These are phyloP conservation scores for Vitellaria paradoxa DNA, from an alignment of 179 eudicot genomes.

Conservation along the genomic window DNA sequence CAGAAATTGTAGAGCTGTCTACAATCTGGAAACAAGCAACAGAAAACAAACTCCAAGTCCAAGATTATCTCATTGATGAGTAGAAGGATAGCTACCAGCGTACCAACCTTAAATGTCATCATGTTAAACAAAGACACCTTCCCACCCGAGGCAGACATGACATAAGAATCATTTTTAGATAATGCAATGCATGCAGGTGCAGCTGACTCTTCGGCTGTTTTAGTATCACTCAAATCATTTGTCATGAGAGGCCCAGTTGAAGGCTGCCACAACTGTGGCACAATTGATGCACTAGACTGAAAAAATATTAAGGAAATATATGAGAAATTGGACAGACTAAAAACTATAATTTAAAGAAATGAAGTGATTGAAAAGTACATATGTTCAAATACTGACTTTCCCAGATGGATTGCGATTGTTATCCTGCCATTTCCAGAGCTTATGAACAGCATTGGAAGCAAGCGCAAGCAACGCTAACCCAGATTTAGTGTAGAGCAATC, in stretches of 20 bases:
- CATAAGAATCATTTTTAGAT: slow-evolving; percentile 61
- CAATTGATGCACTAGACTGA: slow-evolving; percentile 46
- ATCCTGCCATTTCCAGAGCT: slow-evolving; percentile 70
- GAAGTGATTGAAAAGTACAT: too few relatives aligned
- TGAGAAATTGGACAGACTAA: too few relatives aligned
- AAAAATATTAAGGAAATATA: background rate
- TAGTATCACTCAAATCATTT: slow-evolving; percentile 40
- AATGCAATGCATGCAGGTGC: slow-evolving; percentile 53
- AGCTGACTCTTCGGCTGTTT: slow-evolving; percentile 43
- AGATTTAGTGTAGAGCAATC: slow-evolving; percentile 56
- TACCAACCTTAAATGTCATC: slow-evolving; percentile 58
- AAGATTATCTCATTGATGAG: background rate
- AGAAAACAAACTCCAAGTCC: background rate
- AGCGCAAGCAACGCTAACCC: slow-evolving; percentile 49
- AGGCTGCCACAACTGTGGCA: slow-evolving; percentile 59
- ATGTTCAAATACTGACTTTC: slow-evolving; percentile 32
- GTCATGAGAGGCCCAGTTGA: slow-evolving; percentile 43
- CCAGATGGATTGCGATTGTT: slow-evolving; percentile 52
- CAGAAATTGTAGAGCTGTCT: slow-evolving; percentile 1
- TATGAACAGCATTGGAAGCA: slow-evolving; percentile 46
- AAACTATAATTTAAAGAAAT: too few relatives aligned
- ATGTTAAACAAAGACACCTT: slow-evolving; percentile 57
- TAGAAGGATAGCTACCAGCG: background rate
- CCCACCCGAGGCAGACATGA: slow-evolving; percentile 64
- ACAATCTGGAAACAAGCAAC: background rate